Conservation (phyloP, 2,329 filamentous ascomycete genomes). For the Cytospora piceae region DNA sequence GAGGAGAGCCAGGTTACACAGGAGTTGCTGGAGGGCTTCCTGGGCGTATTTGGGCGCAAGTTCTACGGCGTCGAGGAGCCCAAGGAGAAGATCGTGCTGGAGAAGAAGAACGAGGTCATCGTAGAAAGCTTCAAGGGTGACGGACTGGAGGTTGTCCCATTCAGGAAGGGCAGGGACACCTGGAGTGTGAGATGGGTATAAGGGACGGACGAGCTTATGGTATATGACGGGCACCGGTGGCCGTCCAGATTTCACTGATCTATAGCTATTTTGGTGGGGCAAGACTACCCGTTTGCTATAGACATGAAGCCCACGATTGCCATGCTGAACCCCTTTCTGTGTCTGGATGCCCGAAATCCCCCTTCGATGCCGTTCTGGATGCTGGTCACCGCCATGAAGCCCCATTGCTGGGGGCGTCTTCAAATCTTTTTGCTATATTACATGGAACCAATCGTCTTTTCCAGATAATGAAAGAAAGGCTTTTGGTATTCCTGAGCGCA, state of each 20-base stretch:
- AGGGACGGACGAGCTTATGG: background rate
- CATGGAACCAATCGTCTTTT: background rate
- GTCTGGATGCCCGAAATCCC: background rate
- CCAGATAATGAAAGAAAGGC: background rate
- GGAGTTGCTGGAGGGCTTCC: slow-evolving; percentile 58
- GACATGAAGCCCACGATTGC: slow-evolving; percentile 8
- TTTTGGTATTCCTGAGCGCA: background rate
- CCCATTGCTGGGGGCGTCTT: slow-evolving; percentile 16
- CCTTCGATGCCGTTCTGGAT: background rate
- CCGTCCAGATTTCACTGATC: slow-evolving; percentile 3
- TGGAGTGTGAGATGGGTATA: slow-evolving; percentile 49
- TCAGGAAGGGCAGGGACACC: slow-evolving; percentile 63
- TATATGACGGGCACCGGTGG: background rate
- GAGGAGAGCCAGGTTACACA: slow-evolving; percentile 56
- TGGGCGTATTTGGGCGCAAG: slow-evolving; percentile 54
- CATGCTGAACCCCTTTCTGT: background rate
- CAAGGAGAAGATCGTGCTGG: slow-evolving; percentile 59
- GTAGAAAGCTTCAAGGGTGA: slow-evolving; percentile 57
- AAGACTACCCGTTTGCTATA: slow-evolving; percentile 20
- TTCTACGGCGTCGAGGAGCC: slow-evolving; percentile 61
- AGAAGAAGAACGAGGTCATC: slow-evolving; percentile 58
- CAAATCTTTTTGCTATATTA: slow-evolving; percentile 14
- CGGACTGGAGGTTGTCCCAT: slow-evolving; percentile 67
- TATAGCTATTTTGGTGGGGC: slow-evolving; percentile 18
- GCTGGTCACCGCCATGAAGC: background rate